Evolutionary conservation across 345 rosid species (phyloP).

Genomic region (Bruguiera parviflora): DNA sequence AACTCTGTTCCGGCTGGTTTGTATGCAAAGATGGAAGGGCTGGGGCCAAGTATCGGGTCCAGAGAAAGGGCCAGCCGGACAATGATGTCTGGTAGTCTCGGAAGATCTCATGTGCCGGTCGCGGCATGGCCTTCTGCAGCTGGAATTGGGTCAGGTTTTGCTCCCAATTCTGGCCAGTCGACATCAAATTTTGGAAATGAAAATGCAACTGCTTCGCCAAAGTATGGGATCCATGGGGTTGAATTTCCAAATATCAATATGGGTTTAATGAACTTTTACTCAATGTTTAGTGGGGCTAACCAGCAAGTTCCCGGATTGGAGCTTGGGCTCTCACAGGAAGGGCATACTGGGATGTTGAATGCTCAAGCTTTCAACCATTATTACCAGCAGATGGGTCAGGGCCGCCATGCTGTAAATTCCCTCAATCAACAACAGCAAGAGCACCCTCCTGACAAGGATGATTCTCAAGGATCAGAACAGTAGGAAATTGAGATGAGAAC

Average conservation of each 20-base stretch:
- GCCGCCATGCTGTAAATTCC: slow-evolving; percentile 19
- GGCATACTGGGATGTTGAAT: slow-evolving; percentile 7
- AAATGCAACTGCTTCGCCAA: slow-evolving; percentile 7
- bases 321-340: slow-evolving; percentile 33
- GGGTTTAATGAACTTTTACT: slow-evolving; percentile 33
- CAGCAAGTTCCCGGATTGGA: slow-evolving; percentile 31
- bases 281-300: slow-evolving; percentile 23
- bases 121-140: slow-evolving; percentile 44
- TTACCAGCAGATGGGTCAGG: slow-evolving; percentile 27
- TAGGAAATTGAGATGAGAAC: slow-evolving; percentile 19
- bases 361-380: slow-evolving; percentile 38
- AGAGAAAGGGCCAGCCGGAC: slow-evolving; percentile 58
- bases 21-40: slow-evolving; percentile 56
- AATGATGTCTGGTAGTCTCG: slow-evolving; percentile 47
- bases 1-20: slow-evolving; percentile 48
- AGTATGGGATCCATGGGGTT: slow-evolving; percentile 22
- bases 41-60: slow-evolving; percentile 39
- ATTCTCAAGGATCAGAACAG: slow-evolving; percentile 28
- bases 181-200: slow-evolving; percentile 13
- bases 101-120: slow-evolving; percentile 31
- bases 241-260: slow-evolving; percentile 31
- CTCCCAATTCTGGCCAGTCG: slow-evolving; percentile 21
- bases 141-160: slow-evolving; percentile 44
- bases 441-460: slow-evolving; percentile 18
- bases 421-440: slow-evolving; percentile 18